These are phyloP conservation scores for Aspergillus aculeatus DNA, from an alignment of 2,329 filamentous ascomycete genomes.

Conservation along the genomic window DNA sequence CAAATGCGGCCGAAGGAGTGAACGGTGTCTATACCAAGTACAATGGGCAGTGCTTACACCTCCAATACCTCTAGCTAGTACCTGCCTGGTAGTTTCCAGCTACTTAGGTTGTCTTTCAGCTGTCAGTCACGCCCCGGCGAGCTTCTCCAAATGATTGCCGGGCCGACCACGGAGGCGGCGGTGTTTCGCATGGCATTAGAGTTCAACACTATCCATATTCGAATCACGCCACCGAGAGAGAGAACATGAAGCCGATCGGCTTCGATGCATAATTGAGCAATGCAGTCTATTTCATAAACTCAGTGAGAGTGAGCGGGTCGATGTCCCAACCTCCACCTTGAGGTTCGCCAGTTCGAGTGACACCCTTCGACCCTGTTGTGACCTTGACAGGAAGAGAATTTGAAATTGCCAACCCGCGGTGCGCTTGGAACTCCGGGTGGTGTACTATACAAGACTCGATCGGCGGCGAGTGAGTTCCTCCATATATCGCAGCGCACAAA, in stretches of 20 bases:
- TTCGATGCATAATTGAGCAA: neutral
- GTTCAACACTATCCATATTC: neutral
- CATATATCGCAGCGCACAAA: neutral
- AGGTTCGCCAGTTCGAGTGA: neutral
- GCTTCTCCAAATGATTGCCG: neutral
- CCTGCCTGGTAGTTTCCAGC: too few relatives aligned
- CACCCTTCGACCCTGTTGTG: neutral
- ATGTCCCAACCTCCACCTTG: too few relatives aligned
- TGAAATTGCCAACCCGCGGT: neutral
- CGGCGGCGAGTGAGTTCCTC: too few relatives aligned
- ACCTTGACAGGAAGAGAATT: too few relatives aligned
- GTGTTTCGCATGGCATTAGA: neutral
- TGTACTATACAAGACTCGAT: too few relatives aligned
- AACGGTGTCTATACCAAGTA: too few relatives aligned
- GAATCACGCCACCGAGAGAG: too few relatives aligned
- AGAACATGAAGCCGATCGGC: neutral
- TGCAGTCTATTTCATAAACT: neutral
- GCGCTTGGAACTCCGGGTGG: too few relatives aligned
- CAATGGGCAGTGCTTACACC: too few relatives aligned
- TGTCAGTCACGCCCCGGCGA: neutral
- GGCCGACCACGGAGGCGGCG: neutral
- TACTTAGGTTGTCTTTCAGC: neutral
- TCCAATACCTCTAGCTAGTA: too few relatives aligned
- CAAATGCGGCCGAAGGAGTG: neutral
- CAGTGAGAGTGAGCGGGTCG: too few relatives aligned